Evolutionary conservation across 2,329 filamentous ascomycete species (phyloP).

Genomic region (Scytalidium sp.): DNA sequence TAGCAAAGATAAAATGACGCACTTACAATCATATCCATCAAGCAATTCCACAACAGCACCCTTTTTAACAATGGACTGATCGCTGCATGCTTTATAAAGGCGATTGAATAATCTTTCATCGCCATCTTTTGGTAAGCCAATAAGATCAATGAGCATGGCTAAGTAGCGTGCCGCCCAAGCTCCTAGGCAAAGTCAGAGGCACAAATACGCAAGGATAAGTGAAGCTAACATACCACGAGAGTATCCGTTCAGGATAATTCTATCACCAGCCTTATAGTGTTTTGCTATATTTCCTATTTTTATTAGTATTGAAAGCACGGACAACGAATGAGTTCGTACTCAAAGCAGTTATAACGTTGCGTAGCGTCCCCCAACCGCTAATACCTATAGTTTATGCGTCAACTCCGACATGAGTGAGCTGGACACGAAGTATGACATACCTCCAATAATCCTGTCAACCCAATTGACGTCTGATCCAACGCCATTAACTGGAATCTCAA

Average conservation of each 20-base stretch:
- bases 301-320: no score
- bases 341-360: not conserved
- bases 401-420: not conserved
- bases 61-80: not conserved
- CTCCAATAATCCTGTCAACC: not conserved
- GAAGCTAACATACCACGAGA: not conserved
- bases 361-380: not conserved
- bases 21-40: conserved; percentile 1
- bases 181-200: not conserved
- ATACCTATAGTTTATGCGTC: not conserved
- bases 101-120: not conserved
- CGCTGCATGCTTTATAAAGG: not conserved
- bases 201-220: not conserved
- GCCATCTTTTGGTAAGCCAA: not conserved
- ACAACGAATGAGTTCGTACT: not conserved
- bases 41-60: not conserved
- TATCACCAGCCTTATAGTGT: not conserved
- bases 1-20: not conserved
- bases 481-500: not conserved
- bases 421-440: not conserved
- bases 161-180: conserved; percentile 1
- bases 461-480: not conserved
- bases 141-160: not conserved
- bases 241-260: not conserved
- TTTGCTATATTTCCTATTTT: not conserved